These are phyloP conservation scores for Sphagnurus paluster DNA, from an alignment of 1,284 basidiomycete genomes.

Conservation along the genomic window DNA sequence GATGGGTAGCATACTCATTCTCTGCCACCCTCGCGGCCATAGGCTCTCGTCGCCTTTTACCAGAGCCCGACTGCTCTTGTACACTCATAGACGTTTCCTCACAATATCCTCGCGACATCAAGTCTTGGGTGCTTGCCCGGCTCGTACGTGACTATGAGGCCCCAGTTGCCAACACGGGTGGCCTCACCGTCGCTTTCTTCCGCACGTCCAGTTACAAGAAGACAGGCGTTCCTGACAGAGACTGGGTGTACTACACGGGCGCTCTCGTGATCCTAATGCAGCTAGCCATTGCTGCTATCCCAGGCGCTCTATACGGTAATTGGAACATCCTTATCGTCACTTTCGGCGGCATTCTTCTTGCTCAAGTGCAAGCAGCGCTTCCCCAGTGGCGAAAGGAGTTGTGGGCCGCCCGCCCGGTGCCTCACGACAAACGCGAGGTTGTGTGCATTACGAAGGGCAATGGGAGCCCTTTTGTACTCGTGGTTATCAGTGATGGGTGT, in stretches of 20 bases:
- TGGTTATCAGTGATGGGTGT: constrained; percentile 26
- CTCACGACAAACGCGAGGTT: constrained; percentile 18
- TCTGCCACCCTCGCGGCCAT: constrained; percentile 26
- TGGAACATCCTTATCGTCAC: constrained; percentile 32
- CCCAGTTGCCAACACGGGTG: constrained; percentile 12
- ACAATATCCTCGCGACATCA: constrained; percentile 27
- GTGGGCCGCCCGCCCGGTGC: constrained; percentile 25
- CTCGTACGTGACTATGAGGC: constrained; percentile 29
- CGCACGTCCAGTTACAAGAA: not conserved
- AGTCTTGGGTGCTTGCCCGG: constrained; percentile 31
- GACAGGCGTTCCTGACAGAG: constrained; percentile 5
- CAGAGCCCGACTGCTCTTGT: constrained; percentile 26
- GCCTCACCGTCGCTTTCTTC: constrained; percentile 20
- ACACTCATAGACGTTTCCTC: constrained; percentile 27
- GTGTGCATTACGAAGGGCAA: constrained; percentile 32
- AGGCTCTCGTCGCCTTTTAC: constrained; percentile 31
- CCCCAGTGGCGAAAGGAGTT: constrained; percentile 33
- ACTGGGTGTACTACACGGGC: constrained; percentile 30
- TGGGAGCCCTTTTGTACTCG: constrained; percentile 29
- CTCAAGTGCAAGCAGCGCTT: constrained; percentile 22
- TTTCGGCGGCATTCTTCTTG: constrained; percentile 26
- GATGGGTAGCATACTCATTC: constrained; percentile 38
- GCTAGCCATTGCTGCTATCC: constrained; percentile 28
- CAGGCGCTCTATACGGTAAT: constrained; percentile 23
- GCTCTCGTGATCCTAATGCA: constrained; percentile 26